Base-by-base conservation (phyloP, 495 filamentous ascomycete species). In the Annulohypoxylon moriforme region DNA sequence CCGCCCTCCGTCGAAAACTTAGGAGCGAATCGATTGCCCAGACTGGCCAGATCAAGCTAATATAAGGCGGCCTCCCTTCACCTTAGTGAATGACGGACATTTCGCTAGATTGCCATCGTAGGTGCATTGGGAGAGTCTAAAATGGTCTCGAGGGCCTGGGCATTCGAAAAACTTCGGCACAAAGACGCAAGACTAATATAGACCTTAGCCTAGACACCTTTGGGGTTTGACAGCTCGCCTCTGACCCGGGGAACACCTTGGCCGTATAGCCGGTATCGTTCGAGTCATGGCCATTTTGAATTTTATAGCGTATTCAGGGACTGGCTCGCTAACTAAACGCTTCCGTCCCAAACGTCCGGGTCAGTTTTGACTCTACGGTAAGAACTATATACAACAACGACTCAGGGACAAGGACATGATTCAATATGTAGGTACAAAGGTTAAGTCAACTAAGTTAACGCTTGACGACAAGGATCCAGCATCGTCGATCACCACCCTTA, bases 211-310 rank as follows among this genome's bases (percentile, higher is more conserved):
- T 56, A 53, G 53, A 31, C 8, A 58, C 31, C 31, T 16, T 57
- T 60, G 40, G 61, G 18, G 9, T 46, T 31, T 57, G 70, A 52
- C 64, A 68, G 60, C 56, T 22, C 52, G 27, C 46, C 8, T 53
- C 33, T 49, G 49, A 16, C 9, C 47, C 33, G 64, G 69, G 52
- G 31, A 27, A 29, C 20, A 31, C 24, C 52, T 57, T 61, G 24
- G 52, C 60, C 58, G 62, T 66, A 16, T 50, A 13, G 4, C 53
- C 70, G 65, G 40, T 18, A 10, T 11, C n/a, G 10, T 49, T 62
- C 70, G 70, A 73, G 70, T 62, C 70, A 66, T 73, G 56, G 11
- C 29, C 9, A 34, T 25, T 10, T n/a, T 47, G 38, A 22, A 38
- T 50, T 55, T 31, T 18, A 18, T 57, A 29, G 58, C 50, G 24